Conservation (phyloP, 2,329 filamentous ascomycete species). For the Magnaporthales sp. region DNA sequence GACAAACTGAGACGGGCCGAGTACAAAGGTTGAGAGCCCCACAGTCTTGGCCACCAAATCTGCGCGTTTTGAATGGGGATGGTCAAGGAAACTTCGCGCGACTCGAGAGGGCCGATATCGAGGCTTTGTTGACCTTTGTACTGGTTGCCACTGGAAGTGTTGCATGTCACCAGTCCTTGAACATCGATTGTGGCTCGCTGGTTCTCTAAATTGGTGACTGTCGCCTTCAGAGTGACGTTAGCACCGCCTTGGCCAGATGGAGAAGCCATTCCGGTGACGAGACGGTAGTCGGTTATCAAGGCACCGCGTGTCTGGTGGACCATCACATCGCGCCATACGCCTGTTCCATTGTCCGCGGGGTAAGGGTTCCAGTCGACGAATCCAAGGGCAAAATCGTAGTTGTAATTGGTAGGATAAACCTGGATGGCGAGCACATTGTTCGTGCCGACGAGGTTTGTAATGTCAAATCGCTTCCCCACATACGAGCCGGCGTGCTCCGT, state of each 20-base stretch:
- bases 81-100: slow-evolving; percentile 27
- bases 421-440: slow-evolving; percentile 43
- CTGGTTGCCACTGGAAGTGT: neutral
- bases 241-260: slow-evolving; percentile 18
- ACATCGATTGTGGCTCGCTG: slow-evolving; percentile 25
- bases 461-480: slow-evolving; percentile 43
- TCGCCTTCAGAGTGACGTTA: slow-evolving; percentile 27
- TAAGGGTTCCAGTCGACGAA: slow-evolving; percentile 57
- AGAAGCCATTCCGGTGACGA: slow-evolving; percentile 29
- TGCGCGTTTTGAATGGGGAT: slow-evolving; percentile 31
- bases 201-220: slow-evolving; percentile 30
- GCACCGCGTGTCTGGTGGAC: slow-evolving; percentile 46
- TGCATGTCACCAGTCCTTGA: slow-evolving; percentile 12
- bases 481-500: slow-evolving; percentile 46
- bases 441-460: slow-evolving; percentile 33
- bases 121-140: neutral
- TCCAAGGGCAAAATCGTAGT: slow-evolving; percentile 48
- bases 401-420: slow-evolving; percentile 49
- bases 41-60: slow-evolving; percentile 54
- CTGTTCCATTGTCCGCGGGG: slow-evolving; percentile 53
- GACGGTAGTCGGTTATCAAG: slow-evolving; percentile 32
- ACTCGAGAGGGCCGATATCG: slow-evolving; percentile 24
- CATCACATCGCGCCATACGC: slow-evolving; percentile 51
- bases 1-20: slow-evolving; percentile 18
- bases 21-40: slow-evolving; percentile 39